Evolutionary conservation across 345 rosid genomes (phyloP).

Genomic region (Mercurialis annua): DNA sequence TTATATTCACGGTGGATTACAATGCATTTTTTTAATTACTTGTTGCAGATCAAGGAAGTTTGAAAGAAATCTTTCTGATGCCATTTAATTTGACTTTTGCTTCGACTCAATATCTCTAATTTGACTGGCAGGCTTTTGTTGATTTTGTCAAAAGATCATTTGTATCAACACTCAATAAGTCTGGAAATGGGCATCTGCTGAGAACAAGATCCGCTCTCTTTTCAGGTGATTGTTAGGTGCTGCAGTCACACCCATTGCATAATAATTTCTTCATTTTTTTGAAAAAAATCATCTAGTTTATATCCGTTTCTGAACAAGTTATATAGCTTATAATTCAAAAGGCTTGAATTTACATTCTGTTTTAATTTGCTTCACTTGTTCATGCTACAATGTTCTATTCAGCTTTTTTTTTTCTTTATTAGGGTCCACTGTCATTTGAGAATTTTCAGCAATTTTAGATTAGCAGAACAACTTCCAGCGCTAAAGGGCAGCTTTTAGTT

Average conservation of each 20-base stretch:
- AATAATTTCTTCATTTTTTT: neutral
- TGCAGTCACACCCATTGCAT: neutral
- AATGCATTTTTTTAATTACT: neutral
- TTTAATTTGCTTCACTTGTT: neutral
- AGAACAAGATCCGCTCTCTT: slow-evolving; percentile 30
- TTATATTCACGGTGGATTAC: neutral
- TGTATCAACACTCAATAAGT: slow-evolving; percentile 38
- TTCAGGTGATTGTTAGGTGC: slow-evolving; percentile 39
- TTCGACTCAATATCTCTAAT: neutral
- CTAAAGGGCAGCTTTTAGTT: neutral
- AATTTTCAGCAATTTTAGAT: neutral
- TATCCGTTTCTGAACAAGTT: neutral
- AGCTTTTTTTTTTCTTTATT: neutral
- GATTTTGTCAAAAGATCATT: slow-evolving; percentile 68
- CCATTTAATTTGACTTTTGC: slow-evolving; percentile 9
- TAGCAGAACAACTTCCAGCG: neutral
- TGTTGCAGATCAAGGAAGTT: neutral
- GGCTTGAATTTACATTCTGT: neutral
- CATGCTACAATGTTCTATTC: neutral
- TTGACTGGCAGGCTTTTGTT: slow-evolving; percentile 58
- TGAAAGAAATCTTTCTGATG: neutral
- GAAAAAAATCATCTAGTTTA: neutral
- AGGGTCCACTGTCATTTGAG: neutral
- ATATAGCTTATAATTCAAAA: neutral
- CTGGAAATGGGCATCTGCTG: slow-evolving; percentile 30